A percentile compares a stretch with the other conserved stretches of the same genome.
Evolutionary conservation across 1,139 yeast species (phyloP).

Genomic region (Arxiozyma bovina): DNA sequence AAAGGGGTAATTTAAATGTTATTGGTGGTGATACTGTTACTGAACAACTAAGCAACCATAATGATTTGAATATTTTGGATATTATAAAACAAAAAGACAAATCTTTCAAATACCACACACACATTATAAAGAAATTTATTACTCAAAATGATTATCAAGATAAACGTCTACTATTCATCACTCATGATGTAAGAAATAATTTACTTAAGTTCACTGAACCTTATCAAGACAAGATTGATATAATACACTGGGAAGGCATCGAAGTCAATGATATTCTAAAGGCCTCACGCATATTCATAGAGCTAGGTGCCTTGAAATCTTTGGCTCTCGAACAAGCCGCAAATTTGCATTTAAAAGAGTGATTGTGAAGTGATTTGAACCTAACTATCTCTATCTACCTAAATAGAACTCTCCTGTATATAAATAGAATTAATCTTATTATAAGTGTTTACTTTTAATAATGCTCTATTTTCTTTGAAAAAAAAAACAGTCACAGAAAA

Average conservation of each 20-base stretch:
- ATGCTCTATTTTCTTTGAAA: no score
- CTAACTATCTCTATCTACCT: neutral
- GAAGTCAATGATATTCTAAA: slow-evolving; percentile 78
- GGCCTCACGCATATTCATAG: slow-evolving; percentile 71
- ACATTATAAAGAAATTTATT: slow-evolving; percentile 45
- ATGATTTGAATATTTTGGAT: neutral
- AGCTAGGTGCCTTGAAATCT: slow-evolving; percentile 60
- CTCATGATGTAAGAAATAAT: slow-evolving; percentile 29
- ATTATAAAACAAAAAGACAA: neutral
- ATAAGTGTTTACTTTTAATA: no score
- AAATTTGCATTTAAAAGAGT: neutral
- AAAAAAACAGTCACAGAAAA: neutral
- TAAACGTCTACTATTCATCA: slow-evolving; percentile 57
- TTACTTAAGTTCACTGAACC: slow-evolving; percentile 34
- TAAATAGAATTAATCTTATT: neutral
- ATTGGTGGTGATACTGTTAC: slow-evolving; percentile 41
- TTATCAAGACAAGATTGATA: slow-evolving; percentile 47
- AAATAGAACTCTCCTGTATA: neutral
- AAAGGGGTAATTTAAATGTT: slow-evolving; percentile 60
- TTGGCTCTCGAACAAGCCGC: slow-evolving; percentile 13
- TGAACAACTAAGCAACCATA: slow-evolving; percentile 23
- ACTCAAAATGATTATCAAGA: slow-evolving; percentile 45
- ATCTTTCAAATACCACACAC: slow-evolving; percentile 30
- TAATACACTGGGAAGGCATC: slow-evolving; percentile 66
- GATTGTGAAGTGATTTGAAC: neutral